Evolutionary conservation across 768 basidiomycete genomes (phyloP).

Genomic region (Termitomyces sp.): DNA sequence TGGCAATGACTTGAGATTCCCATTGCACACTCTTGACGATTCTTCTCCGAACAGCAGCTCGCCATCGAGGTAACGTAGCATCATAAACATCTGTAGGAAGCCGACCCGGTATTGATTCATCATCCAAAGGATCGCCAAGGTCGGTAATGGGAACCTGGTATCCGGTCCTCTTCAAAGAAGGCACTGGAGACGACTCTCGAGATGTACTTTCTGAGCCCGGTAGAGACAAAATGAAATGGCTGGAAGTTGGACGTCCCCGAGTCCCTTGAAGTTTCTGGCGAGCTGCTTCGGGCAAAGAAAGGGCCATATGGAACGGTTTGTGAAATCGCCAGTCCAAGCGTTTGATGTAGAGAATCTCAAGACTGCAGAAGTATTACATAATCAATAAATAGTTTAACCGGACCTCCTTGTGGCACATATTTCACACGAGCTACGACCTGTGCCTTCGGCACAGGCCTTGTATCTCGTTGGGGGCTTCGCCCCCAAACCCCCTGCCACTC

Average conservation of each 20-base stretch:
- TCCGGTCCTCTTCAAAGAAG: constrained; percentile 12
- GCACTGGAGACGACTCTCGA: constrained; percentile 26
- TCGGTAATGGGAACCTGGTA: constrained; percentile 6
- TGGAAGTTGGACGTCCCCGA: constrained; percentile 6
- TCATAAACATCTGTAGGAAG: constrained; percentile 57
- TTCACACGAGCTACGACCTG: too few relatives aligned
- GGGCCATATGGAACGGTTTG: background rate
- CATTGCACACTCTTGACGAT: constrained; percentile 48
- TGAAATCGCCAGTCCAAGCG: background rate
- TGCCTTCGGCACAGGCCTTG: too few relatives aligned
- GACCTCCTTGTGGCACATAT: too few relatives aligned
- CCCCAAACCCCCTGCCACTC: too few relatives aligned
- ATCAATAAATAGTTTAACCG: too few relatives aligned
- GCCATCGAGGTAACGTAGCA: constrained; percentile 57
- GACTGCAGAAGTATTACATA: too few relatives aligned
- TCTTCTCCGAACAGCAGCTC: constrained; percentile 49
- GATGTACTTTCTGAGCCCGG: constrained; percentile 28
- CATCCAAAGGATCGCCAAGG: constrained; percentile 1
- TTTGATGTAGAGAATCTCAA: background rate
- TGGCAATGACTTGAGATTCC: constrained; percentile 59
- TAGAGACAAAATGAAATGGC: constrained; percentile 24
- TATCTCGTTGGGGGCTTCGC: too few relatives aligned
- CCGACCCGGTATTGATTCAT: constrained; percentile 19
- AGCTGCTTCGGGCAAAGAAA: constrained; percentile 1
- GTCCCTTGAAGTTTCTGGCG: constrained; percentile 4